Evolutionary conservation across 2,329 filamentous ascomycete species (phyloP), one percentile per base, ranked within the genome.

Genomic region (Alternaria novae-zelandiae): DNA sequence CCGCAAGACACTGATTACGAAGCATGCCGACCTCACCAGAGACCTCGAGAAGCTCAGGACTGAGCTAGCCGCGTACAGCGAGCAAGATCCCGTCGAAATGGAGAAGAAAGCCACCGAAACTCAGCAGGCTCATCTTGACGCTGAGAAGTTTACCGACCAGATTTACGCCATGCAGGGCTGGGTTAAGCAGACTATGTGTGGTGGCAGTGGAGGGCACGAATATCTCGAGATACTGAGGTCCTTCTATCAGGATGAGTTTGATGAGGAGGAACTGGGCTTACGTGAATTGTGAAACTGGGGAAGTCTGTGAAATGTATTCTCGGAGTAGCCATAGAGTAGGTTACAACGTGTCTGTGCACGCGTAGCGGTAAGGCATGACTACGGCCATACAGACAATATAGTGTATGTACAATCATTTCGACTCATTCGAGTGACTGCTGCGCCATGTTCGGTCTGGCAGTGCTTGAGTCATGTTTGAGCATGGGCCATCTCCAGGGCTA

Each of bases 231-330:
- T 86, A 15, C 80, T 82, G 70, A 80, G 77, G 57, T 78, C 81
- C 47, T 82, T 81, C 53, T 89, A 88, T 67, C 85, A 83, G 9
- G 82, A 83, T 21, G 85, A 88, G 69, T 87, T 83, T 70, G 83
- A 83, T 57, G 77, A 84, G 59, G 86, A 89, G 59, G 85, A 84
- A 43, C 82, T 83, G 50, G 83, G 84, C 8, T 76, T 88, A 65
- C 78, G 78, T 25, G 85, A 80, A 68, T 66, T 79, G n/a, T 45
- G n/a, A 21, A 21, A 10, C 21, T 41, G 3, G 20, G 30, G 12
- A 15, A 21, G 36, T 23, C 28, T 53, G 20, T 36, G 49, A 4
- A 20, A 2, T 28, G 12, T 17, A 2, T 41, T 41, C 1, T 41
- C 49, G 6, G 30, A 23, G 15, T 41, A 41, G 36, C 36, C n/a